Conservation (phyloP, 2,329 filamentous ascomycete species). For the Penicillium sp. region DNA sequence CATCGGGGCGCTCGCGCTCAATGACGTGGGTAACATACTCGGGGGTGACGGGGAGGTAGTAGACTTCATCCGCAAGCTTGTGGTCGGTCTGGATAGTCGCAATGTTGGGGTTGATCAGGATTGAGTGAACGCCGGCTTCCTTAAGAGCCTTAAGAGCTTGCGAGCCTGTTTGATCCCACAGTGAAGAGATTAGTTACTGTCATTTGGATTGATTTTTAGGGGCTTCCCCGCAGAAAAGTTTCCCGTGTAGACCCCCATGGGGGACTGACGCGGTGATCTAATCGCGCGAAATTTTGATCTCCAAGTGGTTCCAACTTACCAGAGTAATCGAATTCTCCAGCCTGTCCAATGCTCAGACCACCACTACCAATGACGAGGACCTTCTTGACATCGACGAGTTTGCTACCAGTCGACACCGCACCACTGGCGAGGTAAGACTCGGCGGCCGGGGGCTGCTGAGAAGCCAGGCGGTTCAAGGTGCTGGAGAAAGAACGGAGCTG, state of each 20-base stretch:
- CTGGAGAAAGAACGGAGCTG: conserved; percentile 47
- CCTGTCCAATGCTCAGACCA: conserved; percentile 94
- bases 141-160: conserved; percentile 97
- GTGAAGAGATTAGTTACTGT: conserved; percentile 20
- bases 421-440: conserved; percentile 89
- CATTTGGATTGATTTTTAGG: background rate
- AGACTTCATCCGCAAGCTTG: conserved; percentile 92
- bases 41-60: conserved; percentile 95
- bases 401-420: conserved; percentile 71
- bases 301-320: conserved; percentile 58
- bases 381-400: conserved; percentile 90
- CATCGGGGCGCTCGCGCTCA: conserved; percentile 91
- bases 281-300: background rate
- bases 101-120: conserved; percentile 97
- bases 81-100: conserved; percentile 98
- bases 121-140: conserved; percentile 86
- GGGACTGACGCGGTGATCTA: background rate
- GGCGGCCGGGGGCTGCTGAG: conserved; percentile 73
- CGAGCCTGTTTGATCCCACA: conserved; percentile 61
- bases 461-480: conserved; percentile 41
- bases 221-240: conserved; percentile 11
- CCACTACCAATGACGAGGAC: conserved; percentile 94
- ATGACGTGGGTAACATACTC: conserved; percentile 98
- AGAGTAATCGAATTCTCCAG: conserved; percentile 98
- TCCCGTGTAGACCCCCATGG: conserved; percentile 1